phyloP scores from a whole-genome alignment of 768 basidiomycete genomes.

The Tylopilus sp. region DNA sequence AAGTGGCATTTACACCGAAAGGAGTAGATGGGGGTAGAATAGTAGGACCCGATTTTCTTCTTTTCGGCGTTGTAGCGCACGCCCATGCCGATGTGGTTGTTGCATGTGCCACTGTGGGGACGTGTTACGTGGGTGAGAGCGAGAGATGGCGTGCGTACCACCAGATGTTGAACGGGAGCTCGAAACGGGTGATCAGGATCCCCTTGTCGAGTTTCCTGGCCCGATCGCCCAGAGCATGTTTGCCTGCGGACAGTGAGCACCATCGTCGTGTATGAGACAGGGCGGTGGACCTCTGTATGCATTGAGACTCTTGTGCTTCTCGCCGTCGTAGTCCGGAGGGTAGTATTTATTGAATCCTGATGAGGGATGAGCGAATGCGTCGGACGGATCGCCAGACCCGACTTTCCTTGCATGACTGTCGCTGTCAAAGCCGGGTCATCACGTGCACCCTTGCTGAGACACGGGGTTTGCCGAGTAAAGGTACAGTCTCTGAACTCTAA shows the following conservation, averaged over 20 bases:
- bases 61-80: conserved; percentile 99
- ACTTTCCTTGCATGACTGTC: conserved; percentile 42
- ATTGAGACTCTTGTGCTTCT: conserved; percentile 70
- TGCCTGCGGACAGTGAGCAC: conserved; percentile 48
- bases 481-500: conserved; percentile 31
- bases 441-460: conserved; percentile 11
- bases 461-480: conserved; percentile 15
- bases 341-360: conserved; percentile 78
- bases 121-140: background rate
- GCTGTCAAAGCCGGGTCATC: background rate
- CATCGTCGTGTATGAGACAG: background rate
- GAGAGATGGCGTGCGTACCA: conserved; percentile 52
- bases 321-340: conserved; percentile 71
- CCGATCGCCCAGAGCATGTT: conserved; percentile 90
- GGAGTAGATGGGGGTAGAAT: conserved; percentile 89
- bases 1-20: conserved; percentile 98
- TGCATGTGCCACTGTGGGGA: conserved; percentile 80
- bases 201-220: conserved; percentile 96
- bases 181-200: conserved; percentile 92
- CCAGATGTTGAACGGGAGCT: conserved; percentile 96
- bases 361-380: conserved; percentile 4
- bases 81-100: conserved; percentile 97
- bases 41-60: conserved; percentile 93
- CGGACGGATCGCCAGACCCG: background rate
- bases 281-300: conserved; percentile 55